Percentiles rank a stretch among this genome's conserved stretches.
phyloP scores from a whole-genome alignment of 2,329 filamentous ascomycete species.

The Bipolaris sorokiniana region DNA sequence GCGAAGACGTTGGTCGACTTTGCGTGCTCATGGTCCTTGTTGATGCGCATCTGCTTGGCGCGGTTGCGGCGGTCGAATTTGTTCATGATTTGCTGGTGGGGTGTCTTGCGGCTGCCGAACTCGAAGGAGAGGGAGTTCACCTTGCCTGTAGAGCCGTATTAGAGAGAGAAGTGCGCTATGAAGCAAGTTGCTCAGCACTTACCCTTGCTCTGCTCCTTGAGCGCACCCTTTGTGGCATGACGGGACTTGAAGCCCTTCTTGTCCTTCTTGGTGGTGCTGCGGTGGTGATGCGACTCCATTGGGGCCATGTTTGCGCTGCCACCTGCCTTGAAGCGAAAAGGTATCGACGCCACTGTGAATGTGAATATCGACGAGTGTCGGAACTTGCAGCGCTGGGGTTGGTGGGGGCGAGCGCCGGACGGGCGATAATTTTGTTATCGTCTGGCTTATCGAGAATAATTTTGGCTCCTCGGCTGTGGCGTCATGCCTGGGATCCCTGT shows the following conservation, averaged over 20 bases:
- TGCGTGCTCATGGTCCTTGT: slow-evolving; percentile 82
- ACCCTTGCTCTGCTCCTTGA: slow-evolving; percentile 89
- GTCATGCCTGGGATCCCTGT: slow-evolving; percentile 14
- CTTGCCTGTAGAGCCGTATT: slow-evolving; percentile 66
- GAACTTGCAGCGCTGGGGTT: slow-evolving; percentile 14
- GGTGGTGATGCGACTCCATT: slow-evolving; percentile 78
- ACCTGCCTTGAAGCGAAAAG: slow-evolving; percentile 88
- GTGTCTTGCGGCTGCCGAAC: slow-evolving; percentile 78
- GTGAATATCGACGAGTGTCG: slow-evolving; percentile 8
- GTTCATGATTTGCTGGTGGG: slow-evolving; percentile 95
- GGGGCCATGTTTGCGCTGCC: slow-evolving; percentile 69
- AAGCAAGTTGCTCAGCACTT: slow-evolving; percentile 9
- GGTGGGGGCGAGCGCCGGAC: slow-evolving; percentile 28
- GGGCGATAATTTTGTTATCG: slow-evolving; percentile 33
- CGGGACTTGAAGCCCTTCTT: slow-evolving; percentile 94
- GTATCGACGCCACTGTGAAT: slow-evolving; percentile 53
- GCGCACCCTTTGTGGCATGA: slow-evolving; percentile 84
- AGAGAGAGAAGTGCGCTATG: slow-evolving; percentile 6
- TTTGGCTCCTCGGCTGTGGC: slow-evolving; percentile 28
- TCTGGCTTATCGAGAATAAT: slow-evolving; percentile 13
- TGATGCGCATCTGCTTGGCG: slow-evolving; percentile 84
- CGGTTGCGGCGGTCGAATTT: slow-evolving; percentile 96
- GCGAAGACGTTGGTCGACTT: slow-evolving; percentile 80
- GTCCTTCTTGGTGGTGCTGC: slow-evolving; percentile 85
- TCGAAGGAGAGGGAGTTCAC: slow-evolving; percentile 66